These are phyloP conservation scores for Ceratobasidium sp. DNA, from an alignment of 1,284 basidiomycete genomes.

Conservation along the genomic window DNA sequence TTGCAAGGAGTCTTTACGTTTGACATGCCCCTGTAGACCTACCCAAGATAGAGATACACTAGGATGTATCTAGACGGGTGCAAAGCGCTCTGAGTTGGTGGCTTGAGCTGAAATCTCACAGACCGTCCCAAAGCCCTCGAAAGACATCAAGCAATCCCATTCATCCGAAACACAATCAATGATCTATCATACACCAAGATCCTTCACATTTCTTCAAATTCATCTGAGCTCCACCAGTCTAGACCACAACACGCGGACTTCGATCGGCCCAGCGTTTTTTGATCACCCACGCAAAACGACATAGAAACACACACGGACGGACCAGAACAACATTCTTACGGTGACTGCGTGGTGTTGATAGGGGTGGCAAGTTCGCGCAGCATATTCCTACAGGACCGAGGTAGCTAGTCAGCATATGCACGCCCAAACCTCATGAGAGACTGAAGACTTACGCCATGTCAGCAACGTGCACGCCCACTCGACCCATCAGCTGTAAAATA, in stretches of 20 bases:
- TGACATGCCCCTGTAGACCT: not conserved
- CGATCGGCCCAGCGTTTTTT: not conserved
- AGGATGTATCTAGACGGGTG: not conserved
- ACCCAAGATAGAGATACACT: not conserved
- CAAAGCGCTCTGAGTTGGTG: not conserved
- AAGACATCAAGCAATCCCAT: slow-evolving; percentile 27
- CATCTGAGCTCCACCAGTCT: slow-evolving; percentile 7
- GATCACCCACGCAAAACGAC: not conserved
- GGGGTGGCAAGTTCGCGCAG: slow-evolving; percentile 36
- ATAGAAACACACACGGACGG: not conserved
- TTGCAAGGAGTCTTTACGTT: not conserved
- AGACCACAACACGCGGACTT: slow-evolving; percentile 16
- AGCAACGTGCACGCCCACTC: slow-evolving; percentile 42
- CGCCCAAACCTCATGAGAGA: not conserved
- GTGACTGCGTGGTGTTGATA: slow-evolving; percentile 35
- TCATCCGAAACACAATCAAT: slow-evolving; percentile 28
- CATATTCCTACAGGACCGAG: slow-evolving; percentile 21
- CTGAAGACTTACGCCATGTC: slow-evolving; percentile 40
- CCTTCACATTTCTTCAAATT: slow-evolving; percentile 26
- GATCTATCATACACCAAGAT: slow-evolving; percentile 27
- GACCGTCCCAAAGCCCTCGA: not conserved
- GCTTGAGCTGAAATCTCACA: slow-evolving; percentile 9
- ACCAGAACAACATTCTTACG: slow-evolving; percentile 8
- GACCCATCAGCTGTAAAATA: slow-evolving; percentile 37
- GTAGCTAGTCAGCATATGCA: slow-evolving; percentile 2